These are phyloP conservation scores for Rhodomyrtus psidioides DNA, from an alignment of 441 rosid genomes.

Conservation along the genomic window DNA sequence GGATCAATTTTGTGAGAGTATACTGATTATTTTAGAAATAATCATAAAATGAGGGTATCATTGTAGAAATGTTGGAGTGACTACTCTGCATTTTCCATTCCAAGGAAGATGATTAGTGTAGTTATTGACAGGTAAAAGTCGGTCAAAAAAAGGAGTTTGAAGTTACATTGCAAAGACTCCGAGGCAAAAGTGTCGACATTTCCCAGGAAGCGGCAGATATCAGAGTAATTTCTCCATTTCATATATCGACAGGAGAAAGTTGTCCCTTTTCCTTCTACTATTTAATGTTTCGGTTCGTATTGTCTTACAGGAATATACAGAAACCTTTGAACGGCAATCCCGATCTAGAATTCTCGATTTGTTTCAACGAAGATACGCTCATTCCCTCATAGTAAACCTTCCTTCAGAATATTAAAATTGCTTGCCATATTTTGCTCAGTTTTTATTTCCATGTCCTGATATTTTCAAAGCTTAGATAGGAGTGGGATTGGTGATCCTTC, in stretches of 20 bases:
- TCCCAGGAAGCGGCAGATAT: constrained; percentile 45
- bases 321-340: constrained; percentile 4
- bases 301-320: constrained; percentile 15
- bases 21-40: background rate
- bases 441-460: background rate
- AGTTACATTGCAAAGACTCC: constrained; percentile 32
- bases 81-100: background rate
- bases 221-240: constrained; percentile 18
- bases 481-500: constrained; percentile 49
- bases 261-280: background rate
- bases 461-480: constrained; percentile 33
- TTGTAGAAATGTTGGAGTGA: background rate
- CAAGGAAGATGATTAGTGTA: background rate
- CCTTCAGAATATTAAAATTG: background rate
- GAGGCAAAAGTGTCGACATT: constrained; percentile 39
- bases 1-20: background rate
- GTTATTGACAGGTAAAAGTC: constrained; percentile 30
- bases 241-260: background rate
- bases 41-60: background rate
- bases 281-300: background rate
- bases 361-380: constrained; percentile 40
- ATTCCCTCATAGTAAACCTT: constrained; percentile 42
- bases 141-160: constrained; percentile 43
- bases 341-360: constrained; percentile 19
- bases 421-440: background rate